Evolutionary conservation across 2,329 filamentous ascomycete species (phyloP), one percentile per base, ranked within the genome.

Genomic region (Alternaria solani): DNA sequence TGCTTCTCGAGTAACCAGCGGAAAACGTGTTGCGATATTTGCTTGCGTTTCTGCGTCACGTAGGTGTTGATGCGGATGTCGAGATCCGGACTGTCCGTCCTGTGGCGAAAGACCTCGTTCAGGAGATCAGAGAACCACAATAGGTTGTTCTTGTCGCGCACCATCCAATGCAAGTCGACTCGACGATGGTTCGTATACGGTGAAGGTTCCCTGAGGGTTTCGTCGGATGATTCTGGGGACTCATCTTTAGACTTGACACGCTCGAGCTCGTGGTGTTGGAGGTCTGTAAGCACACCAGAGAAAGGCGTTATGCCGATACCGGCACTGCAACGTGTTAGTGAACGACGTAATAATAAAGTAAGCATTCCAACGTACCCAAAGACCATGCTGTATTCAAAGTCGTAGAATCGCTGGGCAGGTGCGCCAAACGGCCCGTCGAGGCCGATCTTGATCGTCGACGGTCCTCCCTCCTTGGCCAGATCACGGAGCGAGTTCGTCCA

Each of bases 101-200:
- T 76, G 20, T 82, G 75, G 6, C 78, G 77, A 7, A 74, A 68
- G 3, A 76, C 73, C 58, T 75, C 73, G 65, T 87, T 87, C 5
- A 87, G 79, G 0, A 87, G 81, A 63, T 86, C 82, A 0, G 85
- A 85, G 52, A 88, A 84, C 86, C 86, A 87, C 3, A 84, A 78
- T 0, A 88, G 79, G 51, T 85, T 81, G 71, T 87, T 86, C 57
- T 81, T 80, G 47, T 87, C 85, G 23, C 85, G 83, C 0, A 87
- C 85, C 63, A 85, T 86, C 86, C 86, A 88, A 72, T 88, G 85
- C 59, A 88, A 87, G 66, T 88, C 86, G 1, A 87, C 82, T 4
- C 85, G 81, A 34, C 85, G 81, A 63, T 84, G 82, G 23, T 76
- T 65, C 1, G 75, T 69, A 32, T 79, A 80, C 2, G 68, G 71